Percentiles rank a stretch among this genome's conserved stretches.
These are phyloP conservation scores for Xylaria intraflava DNA, from an alignment of 495 filamentous ascomycete species.

Conservation along the genomic window DNA sequence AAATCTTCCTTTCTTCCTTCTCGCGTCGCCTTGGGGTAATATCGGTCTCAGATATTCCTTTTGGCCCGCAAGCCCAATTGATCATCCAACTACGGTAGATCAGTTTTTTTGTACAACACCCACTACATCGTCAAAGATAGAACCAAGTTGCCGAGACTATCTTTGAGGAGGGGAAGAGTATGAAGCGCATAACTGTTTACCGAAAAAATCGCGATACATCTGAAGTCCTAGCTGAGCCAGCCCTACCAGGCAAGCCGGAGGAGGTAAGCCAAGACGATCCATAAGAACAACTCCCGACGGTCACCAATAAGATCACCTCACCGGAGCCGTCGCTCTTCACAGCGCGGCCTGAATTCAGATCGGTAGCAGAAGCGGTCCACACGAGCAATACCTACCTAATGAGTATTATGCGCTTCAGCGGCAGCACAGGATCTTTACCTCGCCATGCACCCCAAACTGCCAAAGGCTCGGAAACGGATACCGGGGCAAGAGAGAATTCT, in stretches of 20 bases:
- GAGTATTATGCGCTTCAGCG: neutral
- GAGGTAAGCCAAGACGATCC: constrained; percentile 4
- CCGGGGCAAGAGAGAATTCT: neutral
- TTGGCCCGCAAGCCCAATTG: neutral
- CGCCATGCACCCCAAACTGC: neutral
- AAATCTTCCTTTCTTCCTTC: too few relatives aligned
- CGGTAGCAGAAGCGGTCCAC: neutral
- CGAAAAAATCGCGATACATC: constrained; percentile 1
- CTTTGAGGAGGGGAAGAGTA: neutral
- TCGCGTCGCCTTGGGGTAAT: too few relatives aligned
- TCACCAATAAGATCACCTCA: neutral
- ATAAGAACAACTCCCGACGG: neutral
- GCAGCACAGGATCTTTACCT: neutral
- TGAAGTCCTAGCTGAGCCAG: constrained; percentile 13
- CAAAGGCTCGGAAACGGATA: neutral
- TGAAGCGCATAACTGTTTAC: neutral
- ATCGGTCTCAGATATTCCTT: too few relatives aligned
- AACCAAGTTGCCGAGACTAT: neutral
- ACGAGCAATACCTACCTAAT: neutral
- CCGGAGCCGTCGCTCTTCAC: neutral
- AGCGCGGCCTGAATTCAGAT: neutral
- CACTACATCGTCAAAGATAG: neutral
- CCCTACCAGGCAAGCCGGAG: constrained; percentile 5
- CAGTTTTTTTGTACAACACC: neutral
- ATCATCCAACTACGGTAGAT: neutral